Evolutionary conservation across 805 yeast species (phyloP).

Genomic region (Saccharomycopsis lassenensis): DNA sequence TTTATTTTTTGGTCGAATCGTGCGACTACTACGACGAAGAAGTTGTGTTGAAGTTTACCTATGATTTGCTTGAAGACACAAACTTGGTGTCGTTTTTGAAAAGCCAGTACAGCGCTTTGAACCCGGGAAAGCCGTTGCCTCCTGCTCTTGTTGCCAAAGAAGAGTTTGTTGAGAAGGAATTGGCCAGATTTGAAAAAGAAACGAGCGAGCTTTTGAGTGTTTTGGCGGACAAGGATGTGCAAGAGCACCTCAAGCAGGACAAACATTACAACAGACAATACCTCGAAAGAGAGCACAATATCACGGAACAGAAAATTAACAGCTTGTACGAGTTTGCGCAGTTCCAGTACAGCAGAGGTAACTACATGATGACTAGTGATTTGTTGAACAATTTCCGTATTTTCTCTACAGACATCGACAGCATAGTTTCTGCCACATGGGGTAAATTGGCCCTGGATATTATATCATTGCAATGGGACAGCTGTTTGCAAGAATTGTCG

Average conservation of each 20-base stretch:
- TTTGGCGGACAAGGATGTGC: constrained; percentile 38
- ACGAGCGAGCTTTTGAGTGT: constrained; percentile 37
- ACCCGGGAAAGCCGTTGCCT: constrained; percentile 32
- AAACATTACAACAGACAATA: constrained; percentile 41
- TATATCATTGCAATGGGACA: constrained; percentile 39
- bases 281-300: constrained; percentile 33
- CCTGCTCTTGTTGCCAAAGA: constrained; percentile 31
- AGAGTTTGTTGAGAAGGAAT: constrained; percentile 29
- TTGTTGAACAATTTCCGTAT: constrained; percentile 45
- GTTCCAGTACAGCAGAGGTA: constrained; percentile 53
- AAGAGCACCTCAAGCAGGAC: constrained; percentile 42
- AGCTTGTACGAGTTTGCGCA: constrained; percentile 49
- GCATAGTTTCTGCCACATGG: constrained; percentile 51
- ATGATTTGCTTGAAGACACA: constrained; percentile 45
- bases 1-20: constrained; percentile 41
- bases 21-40: constrained; percentile 34
- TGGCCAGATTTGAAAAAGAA: constrained; percentile 29
- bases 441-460: constrained; percentile 57
- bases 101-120: constrained; percentile 32
- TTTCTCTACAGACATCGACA: constrained; percentile 39
- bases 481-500: constrained; percentile 41
- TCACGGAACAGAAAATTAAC: constrained; percentile 37
- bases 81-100: constrained; percentile 42
- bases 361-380: constrained; percentile 49
- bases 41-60: constrained; percentile 36